A percentile compares a stretch with the other conserved stretches of the same genome.
Conservation (phyloP, 2,329 filamentous ascomycete genomes). For the Talaromyces islandicus region DNA sequence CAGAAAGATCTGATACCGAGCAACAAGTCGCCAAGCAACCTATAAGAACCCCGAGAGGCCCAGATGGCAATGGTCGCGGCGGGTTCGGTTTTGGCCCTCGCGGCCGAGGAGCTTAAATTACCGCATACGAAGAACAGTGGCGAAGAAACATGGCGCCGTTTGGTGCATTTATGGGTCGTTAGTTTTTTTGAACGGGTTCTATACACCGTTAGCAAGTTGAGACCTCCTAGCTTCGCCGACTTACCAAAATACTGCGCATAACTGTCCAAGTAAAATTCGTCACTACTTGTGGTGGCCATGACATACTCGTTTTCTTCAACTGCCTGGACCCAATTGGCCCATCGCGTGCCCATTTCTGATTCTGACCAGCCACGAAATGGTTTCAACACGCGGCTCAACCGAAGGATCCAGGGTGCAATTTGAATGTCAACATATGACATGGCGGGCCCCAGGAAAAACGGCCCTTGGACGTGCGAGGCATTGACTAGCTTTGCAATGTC, state of each 20-base stretch:
- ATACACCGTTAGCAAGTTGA: background rate
- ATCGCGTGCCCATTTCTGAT: slow-evolving; percentile 57
- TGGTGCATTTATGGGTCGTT: slow-evolving; percentile 51
- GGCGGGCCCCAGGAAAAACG: slow-evolving; percentile 59
- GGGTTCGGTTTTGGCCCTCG: slow-evolving; percentile 70
- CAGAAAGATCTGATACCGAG: slow-evolving; percentile 35
- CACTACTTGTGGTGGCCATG: slow-evolving; percentile 60
- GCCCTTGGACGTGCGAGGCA: slow-evolving; percentile 54
- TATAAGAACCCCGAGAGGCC: slow-evolving; percentile 69
- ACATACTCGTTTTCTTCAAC: slow-evolving; percentile 61
- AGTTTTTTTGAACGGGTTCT: slow-evolving; percentile 48
- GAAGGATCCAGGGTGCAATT: slow-evolving; percentile 67
- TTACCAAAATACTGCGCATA: slow-evolving; percentile 57
- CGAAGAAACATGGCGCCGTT: too few relatives aligned
- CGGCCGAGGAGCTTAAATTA: slow-evolving; percentile 41
- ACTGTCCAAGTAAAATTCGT: slow-evolving; percentile 61
- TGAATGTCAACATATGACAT: slow-evolving; percentile 67
- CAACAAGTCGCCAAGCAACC: slow-evolving; percentile 44
- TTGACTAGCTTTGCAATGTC: slow-evolving; percentile 59
- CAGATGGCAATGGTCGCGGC: slow-evolving; percentile 68
- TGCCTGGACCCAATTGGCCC: slow-evolving; percentile 64
- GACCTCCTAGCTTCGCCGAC: slow-evolving; percentile 16
- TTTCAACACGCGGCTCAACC: slow-evolving; percentile 60
- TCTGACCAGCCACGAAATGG: slow-evolving; percentile 62
- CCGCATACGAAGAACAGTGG: too few relatives aligned